A percentile compares a stretch with the other conserved stretches of the same genome.
Conservation (phyloP, 1,284 basidiomycete genomes). For the Ganoderma sp. region DNA sequence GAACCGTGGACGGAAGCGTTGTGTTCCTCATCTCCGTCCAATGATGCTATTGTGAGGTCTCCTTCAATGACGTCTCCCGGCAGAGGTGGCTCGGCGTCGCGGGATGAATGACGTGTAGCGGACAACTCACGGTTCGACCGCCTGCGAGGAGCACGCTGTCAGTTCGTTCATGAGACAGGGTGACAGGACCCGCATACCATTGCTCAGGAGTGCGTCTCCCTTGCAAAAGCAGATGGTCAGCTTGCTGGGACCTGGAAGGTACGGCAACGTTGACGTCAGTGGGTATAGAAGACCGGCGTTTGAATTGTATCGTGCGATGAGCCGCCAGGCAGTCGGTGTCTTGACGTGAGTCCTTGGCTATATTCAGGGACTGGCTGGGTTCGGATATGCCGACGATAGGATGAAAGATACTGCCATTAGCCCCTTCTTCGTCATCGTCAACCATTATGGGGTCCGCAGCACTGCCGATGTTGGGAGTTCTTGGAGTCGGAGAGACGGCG, state of each 20-base stretch:
- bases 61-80: neutral
- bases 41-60: neutral
- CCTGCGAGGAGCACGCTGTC: neutral
- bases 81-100: conserved; percentile 7
- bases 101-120: conserved; percentile 17
- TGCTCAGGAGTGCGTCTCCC: neutral
- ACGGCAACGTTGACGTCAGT: conserved; percentile 6
- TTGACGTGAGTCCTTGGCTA: neutral
- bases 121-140: conserved; percentile 9
- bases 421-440: conserved; percentile 22
- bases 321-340: neutral
- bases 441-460: conserved; percentile 31
- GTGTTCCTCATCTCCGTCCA: neutral
- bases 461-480: conserved; percentile 11
- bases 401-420: neutral
- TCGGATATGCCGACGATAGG: neutral
- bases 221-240: neutral
- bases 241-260: neutral
- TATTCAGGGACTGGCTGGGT: no score
- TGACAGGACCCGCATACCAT: neutral
- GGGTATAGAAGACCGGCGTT: neutral
- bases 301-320: neutral
- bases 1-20: neutral
- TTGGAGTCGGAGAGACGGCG: neutral
- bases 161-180: neutral